Evolutionary conservation across 2,329 filamentous ascomycete genomes (phyloP).

Genomic region (Aphanoascus verrucosus): DNA sequence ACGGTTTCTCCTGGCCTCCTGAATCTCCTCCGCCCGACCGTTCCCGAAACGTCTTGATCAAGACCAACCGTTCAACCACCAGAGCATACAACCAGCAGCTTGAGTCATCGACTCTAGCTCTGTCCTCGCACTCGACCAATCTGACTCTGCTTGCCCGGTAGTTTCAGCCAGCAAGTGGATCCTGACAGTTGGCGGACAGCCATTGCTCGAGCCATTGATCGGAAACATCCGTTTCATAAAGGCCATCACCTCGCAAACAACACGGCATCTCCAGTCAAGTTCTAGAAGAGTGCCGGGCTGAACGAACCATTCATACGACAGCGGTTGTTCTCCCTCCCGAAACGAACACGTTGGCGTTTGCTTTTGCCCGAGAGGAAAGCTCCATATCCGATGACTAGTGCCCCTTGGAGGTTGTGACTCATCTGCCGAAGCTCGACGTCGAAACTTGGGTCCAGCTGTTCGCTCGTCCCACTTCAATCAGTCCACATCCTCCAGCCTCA

Average conservation of each 20-base stretch:
- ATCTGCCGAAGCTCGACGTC: neutral
- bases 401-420: slow-evolving; percentile 8
- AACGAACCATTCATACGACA: neutral
- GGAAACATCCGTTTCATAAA: slow-evolving; percentile 1
- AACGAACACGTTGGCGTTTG: slow-evolving; percentile 9
- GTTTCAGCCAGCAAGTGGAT: slow-evolving; percentile 5
- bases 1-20: neutral
- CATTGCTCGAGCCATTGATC: slow-evolving; percentile 3
- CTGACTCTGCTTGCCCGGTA: neutral
- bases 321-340: neutral
- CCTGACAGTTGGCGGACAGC: slow-evolving; percentile 7
- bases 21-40: neutral
- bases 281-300: neutral
- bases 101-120: neutral
- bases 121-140: neutral
- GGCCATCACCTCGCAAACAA: neutral
- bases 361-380: neutral
- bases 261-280: neutral
- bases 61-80: no score
- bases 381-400: neutral
- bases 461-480: neutral
- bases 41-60: neutral
- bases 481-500: neutral
- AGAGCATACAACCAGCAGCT: no score
- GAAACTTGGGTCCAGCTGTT: slow-evolving; percentile 1